Evolutionary conservation across 192 early-diverging fungal species (phyloP), one percentile per base, ranked within the genome.

Genomic region (Coemansia sp.): DNA sequence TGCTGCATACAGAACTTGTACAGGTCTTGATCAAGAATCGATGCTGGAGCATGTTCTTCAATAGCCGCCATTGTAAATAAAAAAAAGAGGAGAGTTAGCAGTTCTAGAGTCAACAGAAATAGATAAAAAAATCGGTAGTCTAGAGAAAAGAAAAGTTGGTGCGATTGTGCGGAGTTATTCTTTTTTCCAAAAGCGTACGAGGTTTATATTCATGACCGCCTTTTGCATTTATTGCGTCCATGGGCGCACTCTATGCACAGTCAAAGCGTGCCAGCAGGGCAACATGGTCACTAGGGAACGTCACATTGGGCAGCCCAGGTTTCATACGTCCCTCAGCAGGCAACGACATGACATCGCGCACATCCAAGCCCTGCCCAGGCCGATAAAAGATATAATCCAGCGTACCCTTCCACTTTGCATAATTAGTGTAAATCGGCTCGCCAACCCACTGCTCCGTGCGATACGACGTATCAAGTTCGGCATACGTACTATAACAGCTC

Each of bases 1-100:
- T 93, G 86, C 68, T 92, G 91, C 91, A 93, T 93, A 37, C 89
- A 87, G 38, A 93, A 89, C 69, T 93, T 93, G 88, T 93, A 92
- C 62, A 91, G 79, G 66, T 93, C 92, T 80, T 91, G 90, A 64
- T 93, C 93, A 13, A 94, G 87, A 45, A 94, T 86, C 11, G 89
- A 92, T 18, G 45, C 45, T 8, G 83, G 78, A 20, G 70, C 24
- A 35, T 24, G n/a, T 35, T 78, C 55, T 27, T 72, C 67, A 8
- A 50, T 53, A 10, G 32, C 22, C 0, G 40, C 1, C 52, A 29
- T 27, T 11, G 18, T 34, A 32, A 27, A 53, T 53, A 10, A 44
- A 50, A 56, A 24, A 16, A 27, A 20, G 20, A 24, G 24, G 24
- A 24, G 18, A 12, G 24, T 27, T 9, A 1, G 52, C 27, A 32